Base-by-base conservation (phyloP, 73 alveolate species). In the Loxodes magnus region DNA sequence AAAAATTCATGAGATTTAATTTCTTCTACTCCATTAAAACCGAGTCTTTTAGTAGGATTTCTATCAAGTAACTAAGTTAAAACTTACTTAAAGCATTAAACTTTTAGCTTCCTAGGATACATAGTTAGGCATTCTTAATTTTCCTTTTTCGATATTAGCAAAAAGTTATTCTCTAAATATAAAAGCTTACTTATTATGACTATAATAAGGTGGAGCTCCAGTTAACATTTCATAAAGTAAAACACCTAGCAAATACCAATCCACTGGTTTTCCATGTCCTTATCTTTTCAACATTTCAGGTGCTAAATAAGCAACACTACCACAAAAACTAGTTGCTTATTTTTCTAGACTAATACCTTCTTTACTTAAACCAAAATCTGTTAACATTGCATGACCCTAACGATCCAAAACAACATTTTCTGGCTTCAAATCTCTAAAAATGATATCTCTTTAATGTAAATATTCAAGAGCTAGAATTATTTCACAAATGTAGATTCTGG, bases 361-460 rank as follows among this genome's bases (percentile, higher is more conserved):
- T n/a, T n/a, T n/a, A n/a, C n/a, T n/a, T n/a, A 81, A 69, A 21
- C 94, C 94, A 69, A 81, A 81, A 59, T 81, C 94, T 0, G 94
- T 81, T 21, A 81, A 56, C 38, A 69, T 51, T 14, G 67, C 71
- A 54, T 81, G 88, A 5, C 94, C 94, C 23, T 81, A 73, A 28
- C 36, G 72, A 62, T 81, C 89, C 4, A 81, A 24, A 19, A 81
- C 90, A 1, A 81, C 94, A 74, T n/a, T n/a, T n/a, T n/a, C n/a
- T n/a, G n/a, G n/a, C n/a, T n/a, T n/a, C n/a, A n/a, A n/a, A n/a
- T n/a, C 94, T 17, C 94, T 24, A 48, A 81, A 81, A 22, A 81
- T 81, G 31, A 81, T 81, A 57, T 81, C 85, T 62, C 87, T 74
- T 56, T 74, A 55, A 51, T 81, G 94, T 33, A 81, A 57, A 56